Base-by-base conservation (phyloP, 306 rosid species). In the Gastrolobium bilobum region DNA sequence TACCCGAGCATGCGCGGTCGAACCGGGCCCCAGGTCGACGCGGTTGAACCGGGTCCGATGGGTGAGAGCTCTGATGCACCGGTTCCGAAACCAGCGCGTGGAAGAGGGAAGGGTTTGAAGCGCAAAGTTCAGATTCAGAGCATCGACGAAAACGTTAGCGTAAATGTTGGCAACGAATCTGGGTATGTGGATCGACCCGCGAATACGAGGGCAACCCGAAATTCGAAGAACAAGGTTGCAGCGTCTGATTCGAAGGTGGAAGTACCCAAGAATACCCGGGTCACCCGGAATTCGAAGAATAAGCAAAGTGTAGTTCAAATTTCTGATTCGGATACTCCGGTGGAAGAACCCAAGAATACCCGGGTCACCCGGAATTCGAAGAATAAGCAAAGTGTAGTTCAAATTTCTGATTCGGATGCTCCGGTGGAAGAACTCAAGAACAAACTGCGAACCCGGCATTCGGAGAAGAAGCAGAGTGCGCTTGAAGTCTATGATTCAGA, bases 1-100 rank as follows among this genome's bases (percentile, higher is more conserved):
- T 3, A 83, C 85, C 79, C 89, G 91, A 4, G 26, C 26, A 20
- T 20, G 26, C 77, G 79, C 53, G 87, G 10, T 1, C 68, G 42
- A 40, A 0, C 74, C 46, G 54, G 1, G 0, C 31, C 26, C 26
- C 26, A 20, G 1, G 26, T 20, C 26, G 26, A 20, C 26, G 26
- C 39, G 56, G 35, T 30, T 4, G 48, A 74, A 9, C 61, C 13
- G 66, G 54, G 3, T 71, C 20, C 9, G 31, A 44, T 30, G 34
- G 40, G 3, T 3, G 51, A 31, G 72, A 44, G 3, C 5, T 38
- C 8, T 14, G 64, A 30, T 11, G 63, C 47, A 38, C 76, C 47
- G 8, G 68, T 63, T 10, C 44, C 15, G 43, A 70, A 43, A 4
- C 59, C 10, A 13, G 46, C 43, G 2, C 10, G 79, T 13, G 63